Evolutionary conservation across 2,329 filamentous ascomycete genomes (phyloP).

Genomic region (Epichloe glyceriae): DNA sequence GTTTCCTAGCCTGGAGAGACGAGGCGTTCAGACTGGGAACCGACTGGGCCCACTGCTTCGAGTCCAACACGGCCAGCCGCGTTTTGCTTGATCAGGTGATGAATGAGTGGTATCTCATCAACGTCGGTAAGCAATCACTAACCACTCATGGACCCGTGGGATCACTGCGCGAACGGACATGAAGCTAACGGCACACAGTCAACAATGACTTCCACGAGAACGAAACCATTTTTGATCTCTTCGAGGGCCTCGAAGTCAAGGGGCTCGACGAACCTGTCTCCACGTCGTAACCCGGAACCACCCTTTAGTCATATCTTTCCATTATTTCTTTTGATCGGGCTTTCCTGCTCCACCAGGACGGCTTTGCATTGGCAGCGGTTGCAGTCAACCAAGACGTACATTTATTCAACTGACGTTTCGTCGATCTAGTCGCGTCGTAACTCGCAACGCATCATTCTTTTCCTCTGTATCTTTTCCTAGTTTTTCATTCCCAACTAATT

Average conservation of each 20-base stretch:
- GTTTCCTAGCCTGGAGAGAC: constrained; percentile 97
- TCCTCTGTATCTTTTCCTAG: constrained; percentile 8
- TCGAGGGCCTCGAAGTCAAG: constrained; percentile 62
- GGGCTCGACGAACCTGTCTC: constrained; percentile 38
- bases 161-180: background rate
- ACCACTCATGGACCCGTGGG: background rate
- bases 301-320: background rate
- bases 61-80: constrained; percentile 61
- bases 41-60: constrained; percentile 90
- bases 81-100: constrained; percentile 71
- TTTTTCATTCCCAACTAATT: constrained; percentile 8
- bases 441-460: background rate
- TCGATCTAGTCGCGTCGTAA: background rate
- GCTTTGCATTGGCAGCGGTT: constrained; percentile 6
- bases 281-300: background rate
- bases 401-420: constrained; percentile 6
- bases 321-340: background rate
- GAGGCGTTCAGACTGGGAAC: constrained; percentile 87
- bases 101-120: constrained; percentile 85
- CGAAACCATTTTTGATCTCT: constrained; percentile 70
- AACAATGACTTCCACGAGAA: constrained; percentile 94
- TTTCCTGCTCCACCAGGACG: constrained; percentile 7
- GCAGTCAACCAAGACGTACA: constrained; percentile 5
- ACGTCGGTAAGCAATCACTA: constrained; percentile 57
- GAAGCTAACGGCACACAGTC: constrained; percentile 37